Conservation (phyloP, 768 basidiomycete genomes). For the Tricholoma terreum region DNA sequence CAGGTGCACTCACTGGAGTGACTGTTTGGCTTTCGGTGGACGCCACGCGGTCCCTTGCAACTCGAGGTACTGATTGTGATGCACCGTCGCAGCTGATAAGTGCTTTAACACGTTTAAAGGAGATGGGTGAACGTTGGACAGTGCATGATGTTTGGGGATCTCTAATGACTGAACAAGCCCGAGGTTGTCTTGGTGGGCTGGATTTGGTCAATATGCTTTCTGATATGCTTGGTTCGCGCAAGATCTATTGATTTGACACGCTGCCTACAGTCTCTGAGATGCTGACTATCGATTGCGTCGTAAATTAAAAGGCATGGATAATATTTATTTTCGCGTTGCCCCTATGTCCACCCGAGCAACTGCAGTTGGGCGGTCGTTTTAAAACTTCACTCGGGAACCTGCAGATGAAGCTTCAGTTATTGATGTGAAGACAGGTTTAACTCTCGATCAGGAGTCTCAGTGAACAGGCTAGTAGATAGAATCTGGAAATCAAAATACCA, state of each 20-base stretch:
- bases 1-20: slow-evolving; percentile 25
- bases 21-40: slow-evolving; percentile 24
- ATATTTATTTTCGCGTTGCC: background rate
- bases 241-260: background rate
- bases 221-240: background rate
- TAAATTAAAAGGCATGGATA: background rate
- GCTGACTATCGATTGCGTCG: background rate
- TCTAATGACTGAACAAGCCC: slow-evolving; percentile 3
- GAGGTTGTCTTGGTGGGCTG: slow-evolving; percentile 1
- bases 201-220: slow-evolving; percentile 5
- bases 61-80: background rate
- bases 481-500: too few species aligned
- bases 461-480: too few species aligned
- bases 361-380: too few species aligned
- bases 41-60: slow-evolving; percentile 3
- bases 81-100: background rate
- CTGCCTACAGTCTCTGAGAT: background rate
- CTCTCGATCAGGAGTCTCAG: too few species aligned
- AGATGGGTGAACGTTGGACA: background rate
- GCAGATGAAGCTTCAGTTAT: too few species aligned
- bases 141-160: slow-evolving; percentile 8
- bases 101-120: slow-evolving; percentile 3
- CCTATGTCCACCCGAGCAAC: too few species aligned
- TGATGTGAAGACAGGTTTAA: too few species aligned
- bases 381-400: too few species aligned